A percentile compares a stretch with the other conserved stretches of the same genome.
Evolutionary conservation across 805 yeast genomes (phyloP).

Genomic region (Ogataea methylovora): DNA sequence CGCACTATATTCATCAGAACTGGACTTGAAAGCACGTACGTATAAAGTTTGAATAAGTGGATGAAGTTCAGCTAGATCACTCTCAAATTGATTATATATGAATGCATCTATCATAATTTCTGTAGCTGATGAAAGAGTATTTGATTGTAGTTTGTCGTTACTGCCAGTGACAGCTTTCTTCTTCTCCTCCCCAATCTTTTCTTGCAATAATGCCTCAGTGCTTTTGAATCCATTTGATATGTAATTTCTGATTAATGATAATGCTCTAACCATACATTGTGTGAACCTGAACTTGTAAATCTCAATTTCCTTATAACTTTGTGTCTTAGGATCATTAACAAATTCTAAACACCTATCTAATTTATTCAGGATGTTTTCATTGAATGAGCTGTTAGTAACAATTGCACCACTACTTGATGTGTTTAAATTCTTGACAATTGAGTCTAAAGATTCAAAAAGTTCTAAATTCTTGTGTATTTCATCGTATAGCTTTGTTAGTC

Average conservation of each 20-base stretch:
- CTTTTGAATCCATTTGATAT: conserved; percentile 36
- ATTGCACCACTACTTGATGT: conserved; percentile 58
- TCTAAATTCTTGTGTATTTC: conserved; percentile 43
- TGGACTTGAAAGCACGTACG: conserved; percentile 13
- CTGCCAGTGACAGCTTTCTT: conserved; percentile 7
- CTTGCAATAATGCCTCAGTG: conserved; percentile 18
- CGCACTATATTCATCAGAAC: conserved; percentile 49
- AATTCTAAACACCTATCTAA: conserved; percentile 65
- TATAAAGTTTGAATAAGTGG: conserved; percentile 21
- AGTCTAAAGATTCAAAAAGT: conserved; percentile 65
- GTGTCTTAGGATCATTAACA: conserved; percentile 41
- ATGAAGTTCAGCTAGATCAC: conserved; percentile 14
- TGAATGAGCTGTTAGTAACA: conserved; percentile 53
- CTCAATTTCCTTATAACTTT: conserved; percentile 57
- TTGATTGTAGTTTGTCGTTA: not conserved
- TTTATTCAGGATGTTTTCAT: conserved; percentile 38
- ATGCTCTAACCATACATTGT: conserved; percentile 76
- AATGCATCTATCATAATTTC: conserved; percentile 53
- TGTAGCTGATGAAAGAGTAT: conserved; percentile 8
- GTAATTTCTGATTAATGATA: conserved; percentile 67
- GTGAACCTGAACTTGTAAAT: conserved; percentile 64
- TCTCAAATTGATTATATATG: conserved; percentile 55
- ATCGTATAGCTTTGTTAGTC: conserved; percentile 31
- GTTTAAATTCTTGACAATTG: conserved; percentile 60
- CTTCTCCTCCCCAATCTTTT: conserved; percentile 13